phyloP scores from a whole-genome alignment of 306 rosid genomes.

The Spatholobus suberectus region DNA sequence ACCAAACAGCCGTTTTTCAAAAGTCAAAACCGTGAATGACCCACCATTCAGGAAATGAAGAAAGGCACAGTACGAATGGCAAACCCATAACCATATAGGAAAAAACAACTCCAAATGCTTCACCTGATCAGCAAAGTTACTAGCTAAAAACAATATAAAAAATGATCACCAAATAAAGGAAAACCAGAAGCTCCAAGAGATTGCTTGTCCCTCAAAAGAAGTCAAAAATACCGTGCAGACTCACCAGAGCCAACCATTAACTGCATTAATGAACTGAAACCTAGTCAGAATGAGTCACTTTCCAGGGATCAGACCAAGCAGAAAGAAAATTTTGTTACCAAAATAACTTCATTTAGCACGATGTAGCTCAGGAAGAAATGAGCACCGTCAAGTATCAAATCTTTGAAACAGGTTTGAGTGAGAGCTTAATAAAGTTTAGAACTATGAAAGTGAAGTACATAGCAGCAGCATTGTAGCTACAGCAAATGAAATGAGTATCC shows the following conservation, averaged over 20 bases:
- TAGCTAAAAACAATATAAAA: neutral
- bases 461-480: conserved; percentile 36
- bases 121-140: neutral
- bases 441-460: neutral
- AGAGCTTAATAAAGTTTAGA: conserved; percentile 13
- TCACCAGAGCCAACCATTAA: conserved; percentile 21
- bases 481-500: conserved; percentile 44
- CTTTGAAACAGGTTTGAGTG: conserved; percentile 15
- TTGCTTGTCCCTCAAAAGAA: neutral
- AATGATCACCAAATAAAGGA: neutral
- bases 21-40: neutral
- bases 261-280: conserved; percentile 30
- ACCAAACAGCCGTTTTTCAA: neutral
- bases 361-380: conserved; percentile 20
- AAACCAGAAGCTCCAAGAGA: neutral
- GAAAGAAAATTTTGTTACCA: conserved; percentile 43
- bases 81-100: neutral
- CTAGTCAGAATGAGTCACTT: conserved; percentile 31
- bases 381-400: conserved; percentile 27
- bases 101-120: neutral
- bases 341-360: conserved; percentile 44
- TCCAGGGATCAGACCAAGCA: conserved; percentile 46
- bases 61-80: neutral
- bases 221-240: conserved; percentile 22
- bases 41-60: neutral